These are phyloP conservation scores for Escallonia rubra DNA, from an alignment of 129 eudicot species.

Conservation along the genomic window DNA sequence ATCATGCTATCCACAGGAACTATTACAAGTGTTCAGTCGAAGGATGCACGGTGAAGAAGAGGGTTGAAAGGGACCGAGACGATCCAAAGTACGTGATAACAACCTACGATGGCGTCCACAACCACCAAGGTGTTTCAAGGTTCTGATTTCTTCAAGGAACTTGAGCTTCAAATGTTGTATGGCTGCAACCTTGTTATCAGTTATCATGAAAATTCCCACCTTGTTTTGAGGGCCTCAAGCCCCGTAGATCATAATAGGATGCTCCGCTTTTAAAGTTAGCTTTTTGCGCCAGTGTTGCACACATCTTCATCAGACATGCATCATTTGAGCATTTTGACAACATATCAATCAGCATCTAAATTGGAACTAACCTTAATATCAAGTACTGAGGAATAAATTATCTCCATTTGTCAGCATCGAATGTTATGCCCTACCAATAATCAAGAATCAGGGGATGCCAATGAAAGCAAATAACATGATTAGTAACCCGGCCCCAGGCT, in stretches of 20 bases:
- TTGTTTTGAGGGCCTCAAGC: not conserved
- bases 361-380: slow-evolving; percentile 8
- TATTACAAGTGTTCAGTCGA: slow-evolving; percentile 71
- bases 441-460: too few relatives aligned
- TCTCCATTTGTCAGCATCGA: too few relatives aligned
- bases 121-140: slow-evolving; percentile 48
- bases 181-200: too few relatives aligned
- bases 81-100: slow-evolving; percentile 60
- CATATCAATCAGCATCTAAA: too few relatives aligned
- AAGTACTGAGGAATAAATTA: slow-evolving; percentile 4
- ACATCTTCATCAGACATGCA: too few relatives aligned
- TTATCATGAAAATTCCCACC: too few relatives aligned
- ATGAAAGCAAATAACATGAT: too few relatives aligned
- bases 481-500: too few relatives aligned
- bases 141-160: slow-evolving; percentile 5
- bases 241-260: not conserved
- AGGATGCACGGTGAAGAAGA: slow-evolving; percentile 81
- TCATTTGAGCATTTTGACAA: too few relatives aligned
- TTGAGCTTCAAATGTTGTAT: too few relatives aligned
- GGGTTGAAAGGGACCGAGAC: slow-evolving; percentile 75
- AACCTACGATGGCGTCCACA: slow-evolving; percentile 78
- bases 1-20: slow-evolving; percentile 37
- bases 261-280: not conserved
- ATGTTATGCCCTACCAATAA: too few relatives aligned
- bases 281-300: too few relatives aligned